Percentiles rank a stretch among this genome's conserved stretches.
Evolutionary conservation across 805 yeast species (phyloP).

Genomic region (Metschnikowia shivogae): DNA sequence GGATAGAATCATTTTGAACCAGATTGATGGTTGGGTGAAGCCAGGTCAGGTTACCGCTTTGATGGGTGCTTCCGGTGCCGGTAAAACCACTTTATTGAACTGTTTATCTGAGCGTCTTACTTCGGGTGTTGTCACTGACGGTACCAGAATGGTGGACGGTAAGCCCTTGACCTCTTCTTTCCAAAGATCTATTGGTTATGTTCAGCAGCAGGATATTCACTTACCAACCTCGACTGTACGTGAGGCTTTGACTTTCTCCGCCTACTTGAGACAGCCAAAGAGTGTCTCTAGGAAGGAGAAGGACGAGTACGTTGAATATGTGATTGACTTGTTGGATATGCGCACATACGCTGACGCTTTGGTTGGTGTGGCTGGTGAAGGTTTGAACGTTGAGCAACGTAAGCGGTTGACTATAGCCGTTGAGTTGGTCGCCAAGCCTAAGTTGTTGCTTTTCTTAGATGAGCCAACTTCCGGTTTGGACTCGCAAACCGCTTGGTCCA

Average conservation of each 20-base stretch:
- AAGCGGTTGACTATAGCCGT: conserved; percentile 56
- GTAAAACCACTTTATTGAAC: conserved; percentile 74
- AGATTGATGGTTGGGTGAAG: conserved; percentile 61
- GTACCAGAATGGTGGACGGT: conserved; percentile 59
- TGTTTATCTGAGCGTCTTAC: conserved; percentile 68
- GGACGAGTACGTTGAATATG: conserved; percentile 62
- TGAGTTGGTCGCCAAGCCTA: conserved; percentile 66
- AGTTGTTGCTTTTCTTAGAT: conserved; percentile 58
- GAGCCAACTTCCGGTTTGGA: conserved; percentile 76
- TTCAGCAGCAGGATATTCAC: conserved; percentile 78
- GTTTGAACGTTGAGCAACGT: conserved; percentile 22
- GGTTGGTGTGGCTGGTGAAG: conserved; percentile 74
- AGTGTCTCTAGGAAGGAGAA: conserved; percentile 55
- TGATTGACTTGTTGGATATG: conserved; percentile 67
- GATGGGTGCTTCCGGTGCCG: conserved; percentile 88
- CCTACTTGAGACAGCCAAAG: conserved; percentile 67
- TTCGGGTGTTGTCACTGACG: conserved; percentile 68
- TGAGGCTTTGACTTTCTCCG: conserved; percentile 70
- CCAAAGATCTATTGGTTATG: conserved; percentile 76
- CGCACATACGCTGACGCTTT: conserved; percentile 68
- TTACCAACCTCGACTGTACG: conserved; percentile 66
- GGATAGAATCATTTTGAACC: conserved; percentile 37
- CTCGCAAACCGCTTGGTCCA: conserved; percentile 68
- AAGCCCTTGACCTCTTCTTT: conserved; percentile 58
- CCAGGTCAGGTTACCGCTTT: conserved; percentile 80